Evolutionary conservation across 305 asterid species (phyloP), one percentile per base, ranked within the genome.

Genomic region (Solanum hybrid): DNA sequence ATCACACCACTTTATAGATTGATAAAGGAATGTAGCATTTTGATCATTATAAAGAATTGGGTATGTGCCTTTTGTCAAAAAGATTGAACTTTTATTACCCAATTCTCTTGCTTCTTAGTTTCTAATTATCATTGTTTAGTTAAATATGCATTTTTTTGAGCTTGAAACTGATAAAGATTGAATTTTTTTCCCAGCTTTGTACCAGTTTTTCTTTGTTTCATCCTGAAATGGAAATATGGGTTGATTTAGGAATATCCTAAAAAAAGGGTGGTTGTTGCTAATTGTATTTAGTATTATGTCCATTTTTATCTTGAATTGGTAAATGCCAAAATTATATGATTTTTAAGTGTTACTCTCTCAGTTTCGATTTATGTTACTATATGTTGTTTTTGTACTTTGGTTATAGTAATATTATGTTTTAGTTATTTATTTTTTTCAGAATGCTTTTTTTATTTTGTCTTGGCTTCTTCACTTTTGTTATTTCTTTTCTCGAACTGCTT

Each of bases 31-130:
- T 38, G 87, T 89, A 64, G 89, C 91, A 64, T 90, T 17, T 92
- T 89, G 71, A 81, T 88, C 31, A 84, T 77, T 88, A 86, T 85
- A 86, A 86, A 60, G 90, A 80, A 89, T 88, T 90, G 90, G 94
- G 96, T 93, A 92, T 51, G 95, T 91, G 45, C 75, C 81, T 35
- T 13, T 60, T 29, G 5, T 17, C 5, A 37, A 56, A 42, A 7
- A 60, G 27, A 45, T 85, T 73, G 1, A 27, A 81, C 29, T 4
- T 66, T 36, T 42, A 56, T 75, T 38, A 26, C 8, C 35, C 45
- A 81, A 64, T 40, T 89, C 56, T 38, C 38, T 60, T 86, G 6
- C 31, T 77, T 91, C 38, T 80, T 66, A 36, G 29, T 85, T 86
- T 88, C 10, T 27, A 35, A 37, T 78, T 78, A 22, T 11, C 31